These are phyloP conservation scores for Cyclospora cayetanensis DNA, from an alignment of 169 alveolate genomes.

Conservation along the genomic window DNA sequence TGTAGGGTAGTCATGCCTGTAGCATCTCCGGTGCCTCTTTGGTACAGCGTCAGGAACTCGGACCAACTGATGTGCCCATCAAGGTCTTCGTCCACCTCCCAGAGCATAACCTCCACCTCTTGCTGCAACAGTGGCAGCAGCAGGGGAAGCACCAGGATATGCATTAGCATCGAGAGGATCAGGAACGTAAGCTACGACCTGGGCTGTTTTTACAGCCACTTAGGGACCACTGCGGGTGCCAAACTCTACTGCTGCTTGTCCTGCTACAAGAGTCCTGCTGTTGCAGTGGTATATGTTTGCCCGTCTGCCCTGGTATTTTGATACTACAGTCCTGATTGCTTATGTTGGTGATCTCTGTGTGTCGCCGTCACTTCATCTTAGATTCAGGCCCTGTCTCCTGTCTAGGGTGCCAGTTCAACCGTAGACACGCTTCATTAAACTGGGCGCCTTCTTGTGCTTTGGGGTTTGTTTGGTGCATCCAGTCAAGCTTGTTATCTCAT, in stretches of 20 bases:
- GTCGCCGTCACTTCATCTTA: too few species aligned
- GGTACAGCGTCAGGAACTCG: slow-evolving; percentile 91
- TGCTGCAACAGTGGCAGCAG: slow-evolving; percentile 65
- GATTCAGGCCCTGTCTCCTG: too few species aligned
- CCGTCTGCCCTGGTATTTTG: not conserved
- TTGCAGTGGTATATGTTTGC: not conserved
- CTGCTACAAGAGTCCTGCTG: not conserved
- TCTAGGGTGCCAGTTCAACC: too few species aligned
- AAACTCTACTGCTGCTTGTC: not conserved
- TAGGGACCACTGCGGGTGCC: not conserved
- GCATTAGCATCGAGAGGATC: not conserved
- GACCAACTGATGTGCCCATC: slow-evolving; percentile 87
- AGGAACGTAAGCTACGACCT: not conserved
- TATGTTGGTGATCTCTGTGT: too few species aligned
- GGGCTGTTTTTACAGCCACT: not conserved
- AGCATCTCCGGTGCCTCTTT: slow-evolving; percentile 88
- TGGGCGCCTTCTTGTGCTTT: not conserved
- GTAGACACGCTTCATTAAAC: too few species aligned
- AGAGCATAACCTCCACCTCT: slow-evolving; percentile 85
- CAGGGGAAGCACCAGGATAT: not conserved
- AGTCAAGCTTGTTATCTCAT: too few species aligned
- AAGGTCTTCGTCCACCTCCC: slow-evolving; percentile 94
- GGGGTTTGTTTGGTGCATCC: not conserved
- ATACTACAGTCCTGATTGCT: not conserved
- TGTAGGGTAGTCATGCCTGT: slow-evolving; percentile 73